Conservation (phyloP, 257 asterid species). For the Fraxinus quadrangulata region DNA sequence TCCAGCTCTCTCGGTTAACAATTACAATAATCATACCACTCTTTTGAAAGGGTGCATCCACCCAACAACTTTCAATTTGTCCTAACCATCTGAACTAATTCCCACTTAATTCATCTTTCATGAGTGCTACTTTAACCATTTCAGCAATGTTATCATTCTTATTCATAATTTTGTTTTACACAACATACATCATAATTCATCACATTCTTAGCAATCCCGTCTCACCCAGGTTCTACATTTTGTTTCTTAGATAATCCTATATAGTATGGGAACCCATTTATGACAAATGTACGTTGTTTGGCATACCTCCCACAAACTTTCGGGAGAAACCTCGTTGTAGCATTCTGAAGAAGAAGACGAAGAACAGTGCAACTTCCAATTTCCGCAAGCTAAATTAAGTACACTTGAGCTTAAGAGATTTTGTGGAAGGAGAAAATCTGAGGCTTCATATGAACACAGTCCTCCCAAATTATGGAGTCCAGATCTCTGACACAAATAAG, state of each 20-base stretch:
- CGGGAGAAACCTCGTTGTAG: conserved; percentile 51
- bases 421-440: conserved; percentile 30
- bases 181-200: too few relatives aligned
- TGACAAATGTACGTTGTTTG: conserved; percentile 11
- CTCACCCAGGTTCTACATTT: neutral
- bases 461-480: conserved; percentile 47
- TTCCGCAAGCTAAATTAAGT: conserved; percentile 35
- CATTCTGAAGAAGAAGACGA: conserved; percentile 42
- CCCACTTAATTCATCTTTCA: neutral
- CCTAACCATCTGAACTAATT: neutral
- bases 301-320: conserved; percentile 90
- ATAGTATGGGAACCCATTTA: conserved; percentile 2
- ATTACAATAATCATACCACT: too few relatives aligned
- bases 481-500: conserved; percentile 53
- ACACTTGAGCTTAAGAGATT: conserved; percentile 36
- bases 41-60: neutral
- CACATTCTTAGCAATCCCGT: neutral
- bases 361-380: conserved; percentile 62
- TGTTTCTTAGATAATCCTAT: neutral
- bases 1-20: neutral
- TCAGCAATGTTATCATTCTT: neutral
- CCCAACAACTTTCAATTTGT: neutral
- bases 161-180: neutral
- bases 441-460: conserved; percentile 34
- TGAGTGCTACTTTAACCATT: neutral